phyloP scores from a whole-genome alignment of 257 asterid genomes.

The Euphrasia confusa region DNA sequence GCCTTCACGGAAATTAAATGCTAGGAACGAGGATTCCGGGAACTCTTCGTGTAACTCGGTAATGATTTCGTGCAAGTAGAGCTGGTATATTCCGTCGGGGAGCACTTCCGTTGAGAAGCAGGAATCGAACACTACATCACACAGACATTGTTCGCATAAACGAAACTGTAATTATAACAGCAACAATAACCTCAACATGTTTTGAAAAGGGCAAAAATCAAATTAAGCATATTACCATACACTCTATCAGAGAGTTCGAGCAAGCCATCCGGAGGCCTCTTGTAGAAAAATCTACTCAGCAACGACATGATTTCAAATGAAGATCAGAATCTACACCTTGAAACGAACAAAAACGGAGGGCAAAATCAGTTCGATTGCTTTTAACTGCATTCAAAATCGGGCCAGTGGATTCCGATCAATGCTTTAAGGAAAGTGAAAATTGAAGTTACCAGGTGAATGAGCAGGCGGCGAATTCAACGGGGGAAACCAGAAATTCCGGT shows the following conservation, averaged over 20 bases:
- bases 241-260: slow-evolving; percentile 87
- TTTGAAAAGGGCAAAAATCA: slow-evolving; percentile 1
- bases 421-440: slow-evolving; percentile 16
- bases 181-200: slow-evolving; percentile 8
- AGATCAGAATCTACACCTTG: slow-evolving; percentile 33
- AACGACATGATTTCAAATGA: slow-evolving; percentile 56
- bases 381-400: slow-evolving; percentile 12
- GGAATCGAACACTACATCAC: slow-evolving; percentile 86
- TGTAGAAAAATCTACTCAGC: slow-evolving; percentile 89
- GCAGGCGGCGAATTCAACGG: slow-evolving; percentile 23
- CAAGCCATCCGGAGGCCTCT: slow-evolving; percentile 96
- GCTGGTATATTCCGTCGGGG: slow-evolving; percentile 84
- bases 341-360: slow-evolving; percentile 21
- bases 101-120: slow-evolving; percentile 96
- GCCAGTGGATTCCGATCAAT: neutral
- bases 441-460: slow-evolving; percentile 19
- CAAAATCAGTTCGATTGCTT: slow-evolving; percentile 16
- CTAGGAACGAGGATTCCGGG: slow-evolving; percentile 85
- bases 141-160: slow-evolving; percentile 25
- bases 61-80: slow-evolving; percentile 82
- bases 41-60: slow-evolving; percentile 86
- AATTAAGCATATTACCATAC: slow-evolving; percentile 50
- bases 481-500: slow-evolving; percentile 22
- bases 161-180: neutral
- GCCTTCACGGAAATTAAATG: slow-evolving; percentile 94